A percentile compares a stretch with the other conserved stretches of the same genome.
phyloP scores from a whole-genome alignment of 2,329 filamentous ascomycete species.

The Xylaria sp. region DNA sequence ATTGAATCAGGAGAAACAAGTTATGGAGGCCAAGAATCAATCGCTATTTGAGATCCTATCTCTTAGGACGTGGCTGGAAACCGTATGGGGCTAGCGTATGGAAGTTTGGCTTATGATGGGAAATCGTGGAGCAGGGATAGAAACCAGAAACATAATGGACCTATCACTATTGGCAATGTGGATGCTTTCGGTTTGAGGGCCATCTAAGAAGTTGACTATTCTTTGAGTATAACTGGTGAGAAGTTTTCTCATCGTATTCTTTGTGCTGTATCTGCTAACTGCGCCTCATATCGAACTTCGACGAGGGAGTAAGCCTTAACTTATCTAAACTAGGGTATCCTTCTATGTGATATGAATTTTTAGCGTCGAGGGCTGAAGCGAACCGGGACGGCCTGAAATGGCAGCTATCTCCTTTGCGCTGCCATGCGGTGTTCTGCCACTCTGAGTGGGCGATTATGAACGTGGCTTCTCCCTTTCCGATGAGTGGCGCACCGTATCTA shows the following conservation, averaged over 20 bases:
- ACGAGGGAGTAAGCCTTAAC: too few relatives aligned
- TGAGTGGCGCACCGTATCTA: background rate
- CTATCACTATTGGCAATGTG: background rate
- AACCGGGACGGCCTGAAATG: background rate
- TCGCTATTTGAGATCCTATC: background rate
- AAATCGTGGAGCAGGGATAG: background rate
- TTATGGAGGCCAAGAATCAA: background rate
- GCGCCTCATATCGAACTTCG: background rate
- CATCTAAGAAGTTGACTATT: background rate
- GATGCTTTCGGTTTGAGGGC: background rate
- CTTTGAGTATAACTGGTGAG: background rate
- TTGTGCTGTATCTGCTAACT: background rate
- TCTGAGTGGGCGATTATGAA: background rate
- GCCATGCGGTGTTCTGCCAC: background rate
- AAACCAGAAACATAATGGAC: background rate
- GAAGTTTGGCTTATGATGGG: background rate
- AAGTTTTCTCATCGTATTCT: background rate
- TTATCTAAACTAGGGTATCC: background rate
- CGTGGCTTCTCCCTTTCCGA: background rate
- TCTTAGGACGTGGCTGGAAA: background rate
- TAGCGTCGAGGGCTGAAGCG: background rate
- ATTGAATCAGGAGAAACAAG: constrained; percentile 44
- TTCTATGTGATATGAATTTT: background rate
- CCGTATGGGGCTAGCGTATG: background rate
- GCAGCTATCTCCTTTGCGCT: background rate